Percentiles rank a stretch among this genome's conserved stretches.
phyloP scores from a whole-genome alignment of 495 filamentous ascomycete genomes.

The Chaetomium fimeti region DNA sequence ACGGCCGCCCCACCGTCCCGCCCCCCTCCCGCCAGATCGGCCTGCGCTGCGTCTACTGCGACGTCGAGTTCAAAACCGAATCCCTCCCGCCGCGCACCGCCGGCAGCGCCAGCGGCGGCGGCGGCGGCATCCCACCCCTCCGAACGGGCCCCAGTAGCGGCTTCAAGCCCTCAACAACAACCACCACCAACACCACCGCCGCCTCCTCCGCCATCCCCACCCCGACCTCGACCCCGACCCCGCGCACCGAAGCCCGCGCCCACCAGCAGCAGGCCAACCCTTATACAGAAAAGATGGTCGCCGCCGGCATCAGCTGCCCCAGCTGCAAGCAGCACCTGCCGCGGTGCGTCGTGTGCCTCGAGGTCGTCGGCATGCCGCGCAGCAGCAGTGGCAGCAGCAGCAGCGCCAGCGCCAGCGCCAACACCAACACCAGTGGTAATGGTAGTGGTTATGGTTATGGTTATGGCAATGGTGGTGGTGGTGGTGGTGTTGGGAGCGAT shows the following conservation, averaged over 20 bases:
- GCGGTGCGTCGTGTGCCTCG: conserved; percentile 82
- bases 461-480: too few relatives aligned
- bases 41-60: conserved; percentile 81
- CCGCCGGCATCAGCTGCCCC: conserved; percentile 67
- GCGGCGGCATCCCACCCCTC: conserved; percentile 16
- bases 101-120: not conserved
- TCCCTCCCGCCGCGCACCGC: conserved; percentile 4
- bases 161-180: conserved; percentile 1
- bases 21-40: conserved; percentile 73
- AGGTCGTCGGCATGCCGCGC: conserved; percentile 78
- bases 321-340: conserved; percentile 85
- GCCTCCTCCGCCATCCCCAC: conserved; percentile 1
- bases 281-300: conserved; percentile 46
- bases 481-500: too few relatives aligned
- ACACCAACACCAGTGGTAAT: too few relatives aligned
- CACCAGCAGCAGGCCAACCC: conserved; percentile 36
- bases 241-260: conserved; percentile 20
- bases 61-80: conserved; percentile 43
- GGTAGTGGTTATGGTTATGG: too few relatives aligned
- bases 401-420: too few relatives aligned
- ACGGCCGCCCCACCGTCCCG: conserved; percentile 62
- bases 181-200: conserved; percentile 2
- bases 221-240: not conserved
- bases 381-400: conserved; percentile 50
- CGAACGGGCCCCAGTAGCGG: conserved; percentile 18